These are phyloP conservation scores for Podospora anserina DNA, from an alignment of 495 filamentous ascomycete species.

Conservation along the genomic window DNA sequence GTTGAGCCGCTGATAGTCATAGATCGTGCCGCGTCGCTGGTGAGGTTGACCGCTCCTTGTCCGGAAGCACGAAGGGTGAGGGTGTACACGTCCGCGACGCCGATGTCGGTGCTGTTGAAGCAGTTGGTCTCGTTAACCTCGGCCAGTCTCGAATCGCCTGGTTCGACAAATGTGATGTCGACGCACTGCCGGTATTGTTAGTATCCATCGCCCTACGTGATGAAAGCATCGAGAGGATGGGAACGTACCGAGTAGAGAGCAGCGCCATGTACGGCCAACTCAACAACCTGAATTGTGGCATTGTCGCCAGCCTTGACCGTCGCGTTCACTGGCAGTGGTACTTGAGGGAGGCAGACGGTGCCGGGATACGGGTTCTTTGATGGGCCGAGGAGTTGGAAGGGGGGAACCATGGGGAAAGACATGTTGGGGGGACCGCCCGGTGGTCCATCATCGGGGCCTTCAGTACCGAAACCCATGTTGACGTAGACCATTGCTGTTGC, in stretches of 20 bases:
- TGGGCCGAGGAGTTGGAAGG: slow-evolving; percentile 85
- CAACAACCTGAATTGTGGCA: slow-evolving; percentile 92
- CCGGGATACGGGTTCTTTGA: slow-evolving; percentile 77
- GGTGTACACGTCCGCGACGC: slow-evolving; percentile 73
- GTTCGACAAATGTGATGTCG: slow-evolving; percentile 75
- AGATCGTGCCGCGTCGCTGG: slow-evolving; percentile 10
- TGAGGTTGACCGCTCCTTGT: slow-evolving; percentile 31
- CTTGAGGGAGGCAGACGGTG: slow-evolving; percentile 83
- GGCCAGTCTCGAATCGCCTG: slow-evolving; percentile 58
- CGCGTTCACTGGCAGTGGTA: slow-evolving; percentile 75
- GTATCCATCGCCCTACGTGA: too few relatives aligned
- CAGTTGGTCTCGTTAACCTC: slow-evolving; percentile 77
- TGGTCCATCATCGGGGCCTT: slow-evolving; percentile 41
- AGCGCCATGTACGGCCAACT: slow-evolving; percentile 85
- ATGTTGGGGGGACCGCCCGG: slow-evolving; percentile 68
- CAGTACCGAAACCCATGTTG: slow-evolving; percentile 84
- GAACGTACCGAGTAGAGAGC: slow-evolving; percentile 81
- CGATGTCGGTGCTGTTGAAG: slow-evolving; percentile 73
- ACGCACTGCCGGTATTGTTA: slow-evolving; percentile 63
- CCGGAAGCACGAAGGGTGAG: slow-evolving; percentile 42
- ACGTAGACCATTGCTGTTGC: slow-evolving; percentile 81
- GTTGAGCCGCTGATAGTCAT: slow-evolving; percentile 13
- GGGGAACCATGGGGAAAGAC: slow-evolving; percentile 76
- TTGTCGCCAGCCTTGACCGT: slow-evolving; percentile 76
- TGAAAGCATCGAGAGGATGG: background rate